Conservation (phyloP, 768 basidiomycete species). For the Kwoniella newhampshirensis region DNA sequence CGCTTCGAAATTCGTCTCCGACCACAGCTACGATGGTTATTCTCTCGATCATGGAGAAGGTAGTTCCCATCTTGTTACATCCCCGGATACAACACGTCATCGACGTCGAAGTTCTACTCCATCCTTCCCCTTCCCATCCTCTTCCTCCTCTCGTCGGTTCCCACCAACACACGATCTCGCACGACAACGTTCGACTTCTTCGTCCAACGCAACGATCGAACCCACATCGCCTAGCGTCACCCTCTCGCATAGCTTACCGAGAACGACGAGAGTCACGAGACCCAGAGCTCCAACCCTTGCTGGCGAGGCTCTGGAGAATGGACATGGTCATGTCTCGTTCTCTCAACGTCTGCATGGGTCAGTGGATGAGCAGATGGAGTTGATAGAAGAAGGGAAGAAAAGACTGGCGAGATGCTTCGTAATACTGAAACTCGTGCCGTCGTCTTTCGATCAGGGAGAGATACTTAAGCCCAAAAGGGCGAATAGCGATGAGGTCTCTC, state of each 20-base stretch:
- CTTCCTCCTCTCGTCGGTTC: conserved; percentile 9
- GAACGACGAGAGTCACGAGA: conserved; percentile 15
- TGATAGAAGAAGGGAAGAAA: background rate
- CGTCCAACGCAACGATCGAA: background rate
- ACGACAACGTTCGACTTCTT: conserved; percentile 2
- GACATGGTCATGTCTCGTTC: background rate
- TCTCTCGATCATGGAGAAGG: background rate
- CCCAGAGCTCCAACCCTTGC: conserved; percentile 42
- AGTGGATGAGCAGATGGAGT: conserved; percentile 4
- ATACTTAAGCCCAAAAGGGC: conserved; percentile 5
- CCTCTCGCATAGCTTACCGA: conserved; percentile 6
- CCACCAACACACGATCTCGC: no score
- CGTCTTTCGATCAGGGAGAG: background rate
- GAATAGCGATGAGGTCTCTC: conserved; percentile 14
- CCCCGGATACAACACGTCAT: background rate
- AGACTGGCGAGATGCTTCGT: conserved; percentile 30
- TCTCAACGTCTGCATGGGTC: background rate
- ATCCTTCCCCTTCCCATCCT: conserved; percentile 9
- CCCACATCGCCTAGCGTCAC: conserved; percentile 15
- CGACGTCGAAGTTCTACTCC: conserved; percentile 4
- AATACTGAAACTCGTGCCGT: conserved; percentile 20
- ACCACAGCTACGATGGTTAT: conserved; percentile 4
- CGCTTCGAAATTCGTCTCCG: conserved; percentile 24
- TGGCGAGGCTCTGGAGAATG: conserved; percentile 44
- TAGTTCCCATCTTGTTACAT: background rate